Conservation (phyloP, 495 filamentous ascomycete species). For the Hypomontagnella submonticulosa region DNA sequence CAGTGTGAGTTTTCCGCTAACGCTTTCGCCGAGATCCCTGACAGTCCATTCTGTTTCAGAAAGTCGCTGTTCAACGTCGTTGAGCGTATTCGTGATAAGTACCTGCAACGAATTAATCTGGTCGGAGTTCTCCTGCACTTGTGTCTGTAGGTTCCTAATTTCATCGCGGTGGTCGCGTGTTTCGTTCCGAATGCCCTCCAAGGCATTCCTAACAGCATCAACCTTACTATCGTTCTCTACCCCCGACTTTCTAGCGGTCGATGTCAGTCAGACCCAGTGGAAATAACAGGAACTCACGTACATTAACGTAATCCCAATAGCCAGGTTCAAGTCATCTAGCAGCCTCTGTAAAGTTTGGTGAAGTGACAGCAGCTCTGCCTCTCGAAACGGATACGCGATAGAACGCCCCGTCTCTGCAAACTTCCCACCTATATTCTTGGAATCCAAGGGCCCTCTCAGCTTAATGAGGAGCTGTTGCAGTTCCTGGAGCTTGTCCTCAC, state of each 20-base stretch:
- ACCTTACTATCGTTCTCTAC: neutral
- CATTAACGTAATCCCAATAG: neutral
- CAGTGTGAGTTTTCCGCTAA: neutral
- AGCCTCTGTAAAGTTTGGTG: neutral
- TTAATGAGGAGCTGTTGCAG: neutral
- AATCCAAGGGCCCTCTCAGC: neutral
- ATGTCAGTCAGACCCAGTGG: neutral
- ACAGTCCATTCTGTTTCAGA: neutral
- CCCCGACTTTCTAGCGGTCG: neutral
- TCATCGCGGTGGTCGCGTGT: neutral
- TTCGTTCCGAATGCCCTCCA: neutral
- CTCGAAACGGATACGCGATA: neutral
- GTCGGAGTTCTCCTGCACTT: slow-evolving; percentile 1
- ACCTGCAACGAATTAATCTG: neutral
- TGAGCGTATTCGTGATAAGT: neutral
- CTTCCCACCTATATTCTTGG: neutral
- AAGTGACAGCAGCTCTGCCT: neutral
- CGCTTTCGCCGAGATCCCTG: slow-evolving; percentile 1
- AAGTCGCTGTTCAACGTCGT: neutral
- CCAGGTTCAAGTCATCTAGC: neutral
- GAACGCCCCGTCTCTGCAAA: neutral
- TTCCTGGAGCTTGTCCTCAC: neutral
- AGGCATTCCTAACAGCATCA: neutral
- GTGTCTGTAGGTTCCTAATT: neutral
- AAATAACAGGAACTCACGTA: neutral